Percentiles rank a stretch among this genome's conserved stretches.
phyloP scores from a whole-genome alignment of 768 basidiomycete genomes.

The Podaxis sp. region DNA sequence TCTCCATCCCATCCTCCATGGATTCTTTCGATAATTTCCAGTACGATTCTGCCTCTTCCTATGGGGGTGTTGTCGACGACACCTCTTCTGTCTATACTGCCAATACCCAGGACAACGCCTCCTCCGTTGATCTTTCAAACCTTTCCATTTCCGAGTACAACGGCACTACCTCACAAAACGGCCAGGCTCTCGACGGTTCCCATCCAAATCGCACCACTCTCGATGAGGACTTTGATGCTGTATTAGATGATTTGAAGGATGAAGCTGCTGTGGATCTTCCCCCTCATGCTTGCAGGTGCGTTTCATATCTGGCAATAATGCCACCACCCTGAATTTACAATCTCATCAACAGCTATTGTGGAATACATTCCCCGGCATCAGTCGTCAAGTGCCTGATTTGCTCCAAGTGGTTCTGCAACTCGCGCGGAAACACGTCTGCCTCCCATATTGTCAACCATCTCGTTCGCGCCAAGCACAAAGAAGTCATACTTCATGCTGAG shows the following conservation, averaged over 20 bases:
- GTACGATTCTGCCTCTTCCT: conserved; percentile 80
- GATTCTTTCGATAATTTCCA: conserved; percentile 86
- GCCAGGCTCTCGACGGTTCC: conserved; percentile 17
- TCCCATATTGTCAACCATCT: conserved; percentile 99
- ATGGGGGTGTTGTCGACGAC: conserved; percentile 79
- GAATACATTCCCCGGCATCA: conserved; percentile 95
- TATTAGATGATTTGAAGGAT: conserved; percentile 87
- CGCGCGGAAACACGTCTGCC: conserved; percentile 94
- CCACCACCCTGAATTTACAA: conserved; percentile 15
- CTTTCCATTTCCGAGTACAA: conserved; percentile 71
- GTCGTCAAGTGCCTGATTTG: conserved; percentile 95
- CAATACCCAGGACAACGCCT: conserved; percentile 59
- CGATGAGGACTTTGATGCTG: conserved; percentile 88
- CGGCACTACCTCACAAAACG: conserved; percentile 29
- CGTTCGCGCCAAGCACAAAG: conserved; percentile 98
- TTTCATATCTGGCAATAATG: conserved; percentile 19
- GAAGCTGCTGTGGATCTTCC: conserved; percentile 78
- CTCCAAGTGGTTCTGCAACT: conserved; percentile 98
- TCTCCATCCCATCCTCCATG: conserved; percentile 41
- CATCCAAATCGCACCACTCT: conserved; percentile 29
- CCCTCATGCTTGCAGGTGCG: conserved; percentile 93
- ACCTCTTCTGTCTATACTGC: conserved; percentile 80
- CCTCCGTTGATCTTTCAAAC: conserved; percentile 62
- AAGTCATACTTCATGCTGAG: conserved; percentile 95
- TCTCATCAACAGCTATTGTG: conserved; percentile 75